These are phyloP conservation scores for Aleurites moluccanus DNA, from an alignment of 441 rosid genomes.

Conservation along the genomic window DNA sequence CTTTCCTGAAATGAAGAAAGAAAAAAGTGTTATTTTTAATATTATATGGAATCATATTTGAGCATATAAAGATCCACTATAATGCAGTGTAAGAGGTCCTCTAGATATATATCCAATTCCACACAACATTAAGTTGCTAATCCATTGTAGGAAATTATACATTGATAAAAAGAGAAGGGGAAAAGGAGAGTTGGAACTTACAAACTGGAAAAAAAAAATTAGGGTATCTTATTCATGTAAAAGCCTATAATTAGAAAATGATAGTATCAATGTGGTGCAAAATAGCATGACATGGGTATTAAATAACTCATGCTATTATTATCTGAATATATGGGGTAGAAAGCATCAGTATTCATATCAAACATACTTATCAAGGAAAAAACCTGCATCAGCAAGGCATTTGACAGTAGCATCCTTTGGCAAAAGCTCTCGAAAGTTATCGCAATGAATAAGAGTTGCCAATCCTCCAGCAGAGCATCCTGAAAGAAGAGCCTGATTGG, in stretches of 20 bases:
- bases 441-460: constrained; percentile 88
- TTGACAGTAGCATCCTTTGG: constrained; percentile 71
- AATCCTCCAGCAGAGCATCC: constrained; percentile 99
- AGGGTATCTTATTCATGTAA: not conserved
- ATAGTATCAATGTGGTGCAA: not conserved
- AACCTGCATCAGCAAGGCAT: constrained; percentile 93
- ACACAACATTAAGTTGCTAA: not conserved
- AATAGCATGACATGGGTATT: constrained; percentile 2
- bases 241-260: not conserved
- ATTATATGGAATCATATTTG: not conserved
- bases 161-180: not conserved
- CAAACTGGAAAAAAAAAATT: not conserved
- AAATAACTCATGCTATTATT: not conserved
- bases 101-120: not conserved
- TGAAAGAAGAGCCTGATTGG: constrained; percentile 74
- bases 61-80: constrained; percentile 1
- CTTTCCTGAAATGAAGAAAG: constrained; percentile 60
- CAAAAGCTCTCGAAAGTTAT: constrained; percentile 61
- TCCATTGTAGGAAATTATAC: not conserved
- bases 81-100: not conserved
- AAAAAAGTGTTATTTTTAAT: not conserved
- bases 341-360: constrained; percentile 10
- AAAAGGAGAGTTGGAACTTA: not conserved
- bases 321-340: not conserved
- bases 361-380: constrained; percentile 91